Evolutionary conservation across 305 asterid species (phyloP), one percentile per base, ranked within the genome.

Genomic region (Coffea humblotiana): DNA sequence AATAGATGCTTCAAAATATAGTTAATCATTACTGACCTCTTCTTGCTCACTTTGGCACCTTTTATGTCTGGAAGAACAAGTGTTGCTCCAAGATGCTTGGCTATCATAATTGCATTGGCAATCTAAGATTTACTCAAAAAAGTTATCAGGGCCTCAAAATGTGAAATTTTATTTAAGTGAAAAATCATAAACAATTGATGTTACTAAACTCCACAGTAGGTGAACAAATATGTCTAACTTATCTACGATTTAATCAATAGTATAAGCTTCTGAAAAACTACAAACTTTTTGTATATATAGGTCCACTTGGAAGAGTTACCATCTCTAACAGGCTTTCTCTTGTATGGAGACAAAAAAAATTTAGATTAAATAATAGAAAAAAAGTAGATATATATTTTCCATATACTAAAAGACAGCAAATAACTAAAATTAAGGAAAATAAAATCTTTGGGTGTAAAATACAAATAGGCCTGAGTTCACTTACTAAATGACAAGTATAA

Each of bases 71-170:
- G 97, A 78, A 91, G 87, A 73, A 87, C 91, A 37, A 93, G 88
- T 29, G 86, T 84, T 75, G 97, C 97, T 40, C 89, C 90, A 45
- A 93, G 91, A 54, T 90, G 83, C 56, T 78, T 89, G 21, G 97
- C 95, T 29, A 87, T 91, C 8, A 76, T 67, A 68, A 89, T 87
- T 5, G 93, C 97, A 81, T 66, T 70, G 37, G 84, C 86, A 74
- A 86, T 78, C 89, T 88, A 78, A 23, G 13, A 65, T 43, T 13
- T 12, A 52, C 65, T 71, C 1, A 18, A 37, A 66, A 37, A 13
- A 7, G 8, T 25, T 25, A 67, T 16, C 52, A 68, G 10, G 32
- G n/a, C 6, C 11, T 9, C 32, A 25, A 23, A 63, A 25, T 1
- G 35, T 23, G 27, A 61, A 61, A n/a, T 6, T 61, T 3, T 3